Evolutionary conservation across 2,329 filamentous ascomycete species (phyloP).

Genomic region (Cordyceps cateniannulata): DNA sequence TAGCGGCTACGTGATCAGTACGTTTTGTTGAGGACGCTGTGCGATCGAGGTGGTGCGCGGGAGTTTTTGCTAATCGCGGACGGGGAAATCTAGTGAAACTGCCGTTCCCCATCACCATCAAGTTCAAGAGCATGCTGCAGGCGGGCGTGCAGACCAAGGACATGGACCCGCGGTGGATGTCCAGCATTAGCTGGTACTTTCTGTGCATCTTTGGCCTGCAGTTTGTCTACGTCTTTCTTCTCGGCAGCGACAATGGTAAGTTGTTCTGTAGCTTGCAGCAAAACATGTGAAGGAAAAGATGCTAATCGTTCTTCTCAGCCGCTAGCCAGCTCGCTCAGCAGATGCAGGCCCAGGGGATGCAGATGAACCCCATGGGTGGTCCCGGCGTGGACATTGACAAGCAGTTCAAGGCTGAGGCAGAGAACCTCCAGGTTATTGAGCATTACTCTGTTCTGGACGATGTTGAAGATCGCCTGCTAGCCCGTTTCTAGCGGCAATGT

Average conservation of each 20-base stretch:
- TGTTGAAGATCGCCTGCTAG: constrained; percentile 77
- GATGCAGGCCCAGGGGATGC: constrained; percentile 61
- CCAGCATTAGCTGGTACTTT: constrained; percentile 98
- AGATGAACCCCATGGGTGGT: constrained; percentile 60
- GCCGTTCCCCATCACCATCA: constrained; percentile 93
- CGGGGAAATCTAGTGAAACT: constrained; percentile 65
- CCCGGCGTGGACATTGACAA: constrained; percentile 94
- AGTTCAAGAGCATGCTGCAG: constrained; percentile 99
- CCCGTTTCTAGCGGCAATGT: constrained; percentile 33
- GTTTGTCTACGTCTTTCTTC: constrained; percentile 92
- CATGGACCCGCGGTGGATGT: constrained; percentile 97
- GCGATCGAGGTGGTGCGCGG: not conserved
- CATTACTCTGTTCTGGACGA: constrained; percentile 88
- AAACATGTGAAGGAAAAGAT: not conserved
- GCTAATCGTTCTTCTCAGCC: constrained; percentile 43
- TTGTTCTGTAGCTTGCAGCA: constrained; percentile 13
- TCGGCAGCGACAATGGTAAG: constrained; percentile 92
- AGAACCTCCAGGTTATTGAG: constrained; percentile 92
- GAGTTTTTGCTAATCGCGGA: constrained; percentile 10
- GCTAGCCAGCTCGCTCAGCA: constrained; percentile 89
- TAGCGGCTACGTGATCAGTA: constrained; percentile 94
- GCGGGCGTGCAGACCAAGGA: constrained; percentile 93
- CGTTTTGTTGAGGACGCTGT: constrained; percentile 16
- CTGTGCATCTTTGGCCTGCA: constrained; percentile 94
- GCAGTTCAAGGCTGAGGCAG: constrained; percentile 83